phyloP scores from a whole-genome alignment of 768 basidiomycete genomes.

The Agrocybe pediades region DNA sequence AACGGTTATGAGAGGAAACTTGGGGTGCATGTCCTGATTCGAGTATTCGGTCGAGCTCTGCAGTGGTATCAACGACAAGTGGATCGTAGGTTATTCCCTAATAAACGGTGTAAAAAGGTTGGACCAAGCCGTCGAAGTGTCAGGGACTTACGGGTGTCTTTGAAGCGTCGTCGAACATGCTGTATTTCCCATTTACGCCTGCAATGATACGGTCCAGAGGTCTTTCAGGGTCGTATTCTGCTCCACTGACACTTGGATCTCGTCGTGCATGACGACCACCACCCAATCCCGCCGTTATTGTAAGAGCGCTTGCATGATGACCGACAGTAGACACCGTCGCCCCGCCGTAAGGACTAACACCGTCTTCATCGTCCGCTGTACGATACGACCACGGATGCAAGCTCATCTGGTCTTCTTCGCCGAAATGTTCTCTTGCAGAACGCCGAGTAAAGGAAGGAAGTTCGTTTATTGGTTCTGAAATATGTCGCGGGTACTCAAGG shows the following conservation, averaged over 20 bases:
- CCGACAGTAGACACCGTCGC: constrained; percentile 81
- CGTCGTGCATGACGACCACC: constrained; percentile 51
- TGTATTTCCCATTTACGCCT: constrained; percentile 56
- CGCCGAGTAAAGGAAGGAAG: constrained; percentile 63
- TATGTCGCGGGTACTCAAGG: constrained; percentile 75
- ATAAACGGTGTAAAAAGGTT: constrained; percentile 15
- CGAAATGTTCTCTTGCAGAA: constrained; percentile 54
- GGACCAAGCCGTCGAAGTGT: neutral
- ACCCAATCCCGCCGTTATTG: constrained; percentile 81
- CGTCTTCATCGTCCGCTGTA: constrained; percentile 64
- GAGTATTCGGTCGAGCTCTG: constrained; percentile 61
- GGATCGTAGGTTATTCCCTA: constrained; percentile 49
- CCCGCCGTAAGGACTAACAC: constrained; percentile 64
- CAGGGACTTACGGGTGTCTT: constrained; percentile 44
- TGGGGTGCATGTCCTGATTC: constrained; percentile 51
- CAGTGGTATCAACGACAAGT: constrained; percentile 61
- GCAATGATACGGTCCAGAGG: constrained; percentile 74
- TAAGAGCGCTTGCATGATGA: constrained; percentile 89
- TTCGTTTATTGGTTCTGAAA: constrained; percentile 58
- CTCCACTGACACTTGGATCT: constrained; percentile 66
- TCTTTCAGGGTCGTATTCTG: constrained; percentile 86
- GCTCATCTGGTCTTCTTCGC: constrained; percentile 50
- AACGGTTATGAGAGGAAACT: constrained; percentile 27
- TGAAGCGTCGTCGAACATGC: constrained; percentile 58
- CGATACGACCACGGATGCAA: constrained; percentile 60